phyloP scores from a whole-genome alignment of 2,329 filamentous ascomycete species.

The Colletotrichum sp. region DNA sequence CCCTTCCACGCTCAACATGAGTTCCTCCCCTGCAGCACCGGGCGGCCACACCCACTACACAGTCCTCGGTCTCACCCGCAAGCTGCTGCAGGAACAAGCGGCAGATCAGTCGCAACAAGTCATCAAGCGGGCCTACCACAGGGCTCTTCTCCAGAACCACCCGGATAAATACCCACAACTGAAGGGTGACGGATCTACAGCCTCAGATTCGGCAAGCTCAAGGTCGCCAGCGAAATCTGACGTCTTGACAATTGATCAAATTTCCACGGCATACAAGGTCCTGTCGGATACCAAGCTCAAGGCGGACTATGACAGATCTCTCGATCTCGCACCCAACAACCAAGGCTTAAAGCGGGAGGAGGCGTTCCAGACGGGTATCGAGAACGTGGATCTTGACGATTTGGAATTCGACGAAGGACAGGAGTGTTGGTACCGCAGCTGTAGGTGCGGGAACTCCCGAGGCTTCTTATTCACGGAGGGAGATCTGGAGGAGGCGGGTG shows the following conservation, averaged over 20 bases:
- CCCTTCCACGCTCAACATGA: constrained; percentile 10
- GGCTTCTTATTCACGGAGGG: constrained; percentile 65
- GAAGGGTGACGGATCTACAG: background rate
- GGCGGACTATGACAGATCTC: constrained; percentile 57
- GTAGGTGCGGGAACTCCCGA: constrained; percentile 68
- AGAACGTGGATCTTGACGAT: constrained; percentile 71
- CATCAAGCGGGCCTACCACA: constrained; percentile 68
- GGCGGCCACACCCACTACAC: constrained; percentile 60
- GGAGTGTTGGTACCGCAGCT: constrained; percentile 60
- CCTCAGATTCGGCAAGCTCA: constrained; percentile 1
- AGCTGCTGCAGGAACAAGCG: constrained; percentile 47
- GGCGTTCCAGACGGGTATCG: constrained; percentile 63
- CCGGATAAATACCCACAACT: constrained; percentile 58
- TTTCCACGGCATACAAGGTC: constrained; percentile 62
- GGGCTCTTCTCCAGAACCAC: constrained; percentile 69
- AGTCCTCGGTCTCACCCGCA: constrained; percentile 60
- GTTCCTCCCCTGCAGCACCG: constrained; percentile 2
- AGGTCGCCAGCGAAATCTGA: constrained; percentile 2
- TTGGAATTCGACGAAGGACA: constrained; percentile 54
- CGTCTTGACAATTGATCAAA: constrained; percentile 65
- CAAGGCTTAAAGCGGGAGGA: constrained; percentile 25
- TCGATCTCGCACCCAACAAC: constrained; percentile 41
- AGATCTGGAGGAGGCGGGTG: constrained; percentile 64
- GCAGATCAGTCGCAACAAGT: constrained; percentile 46
- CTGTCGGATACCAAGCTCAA: constrained; percentile 57